These are phyloP conservation scores for Passiflora organensis DNA, from an alignment of 345 rosid species.

Conservation along the genomic window DNA sequence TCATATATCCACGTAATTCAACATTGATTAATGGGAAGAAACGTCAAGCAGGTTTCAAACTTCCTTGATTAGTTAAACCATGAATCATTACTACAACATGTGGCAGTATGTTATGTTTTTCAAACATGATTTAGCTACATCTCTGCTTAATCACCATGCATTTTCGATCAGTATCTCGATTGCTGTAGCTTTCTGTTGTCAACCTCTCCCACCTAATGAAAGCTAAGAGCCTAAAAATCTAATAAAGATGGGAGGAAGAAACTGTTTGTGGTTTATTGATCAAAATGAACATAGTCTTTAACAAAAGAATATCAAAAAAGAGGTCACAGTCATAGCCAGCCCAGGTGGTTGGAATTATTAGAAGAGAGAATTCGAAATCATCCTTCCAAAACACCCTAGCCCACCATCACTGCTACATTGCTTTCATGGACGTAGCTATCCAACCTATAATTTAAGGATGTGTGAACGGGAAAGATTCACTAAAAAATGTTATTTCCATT, in stretches of 20 bases:
- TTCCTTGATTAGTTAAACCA: too few relatives aligned
- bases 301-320: neutral
- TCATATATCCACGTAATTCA: too few relatives aligned
- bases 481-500: conserved; percentile 6
- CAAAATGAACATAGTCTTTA: neutral
- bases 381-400: conserved; percentile 28
- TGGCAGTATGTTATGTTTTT: neutral
- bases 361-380: conserved; percentile 35
- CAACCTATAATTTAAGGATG: conserved; percentile 12
- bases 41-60: too few relatives aligned
- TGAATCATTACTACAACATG: conserved; percentile 1
- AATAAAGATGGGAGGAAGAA: neutral
- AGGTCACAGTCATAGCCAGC: conserved; percentile 29
- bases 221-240: conserved; percentile 14
- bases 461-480: conserved; percentile 16
- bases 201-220: conserved; percentile 27
- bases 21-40: too few relatives aligned
- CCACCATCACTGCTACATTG: conserved; percentile 9
- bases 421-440: conserved; percentile 22
- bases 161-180: conserved; percentile 7
- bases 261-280: neutral
- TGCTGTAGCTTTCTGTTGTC: conserved; percentile 32
- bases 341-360: conserved; percentile 35
- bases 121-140: conserved; percentile 5
- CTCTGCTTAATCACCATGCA: neutral